Evolutionary conservation across 2,329 filamentous ascomycete species (phyloP), one percentile per base, ranked within the genome.

Genomic region (Botrytis fragariae): DNA sequence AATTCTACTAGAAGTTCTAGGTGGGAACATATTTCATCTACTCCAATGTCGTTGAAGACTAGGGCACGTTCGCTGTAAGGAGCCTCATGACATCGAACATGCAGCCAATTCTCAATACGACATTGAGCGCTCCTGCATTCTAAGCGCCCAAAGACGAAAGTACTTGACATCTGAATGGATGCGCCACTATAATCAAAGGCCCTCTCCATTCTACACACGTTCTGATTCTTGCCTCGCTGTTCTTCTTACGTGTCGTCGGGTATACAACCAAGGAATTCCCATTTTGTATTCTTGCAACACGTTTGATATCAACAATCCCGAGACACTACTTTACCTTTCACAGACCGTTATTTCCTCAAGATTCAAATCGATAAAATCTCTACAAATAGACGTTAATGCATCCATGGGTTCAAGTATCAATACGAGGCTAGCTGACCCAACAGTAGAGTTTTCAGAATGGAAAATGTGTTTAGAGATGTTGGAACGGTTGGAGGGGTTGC

Each of bases 211-310:
- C 22, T 69, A 69, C n/a, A 42, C 44, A 37, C 35, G 5, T 4
- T 71, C 69, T 16, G 69, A 57, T 51, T 51, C 42, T 62, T 71
- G 59, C 20, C 35, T 71, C 32, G 44, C n/a, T 25, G 4, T 71
- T 39, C 12, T 71, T n/a, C 59, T 35, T n/a, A 71, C 45, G 3
- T 71, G 69, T 42, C 69, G 59, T 25, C 69, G 44, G 32, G 10
- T 71, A 18, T 71, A 64, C 42, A 54, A 32, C n/a, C 59, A 71
- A 35, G 69, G 69, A 16, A 71, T 63, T 29, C 8, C 45, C 16
- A 42, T 64, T 18, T 18, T 71, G 9, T 71, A 71, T 22, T 71
- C 69, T 16, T 44, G 57, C 29, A 71, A 71, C 12, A 32, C 35
- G n/a, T 54, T 63, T 4, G 59, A 71, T 39, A 22, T 51, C 35